Evolutionary conservation across 2,329 filamentous ascomycete genomes (phyloP), one percentile per base, ranked within the genome.

Genomic region (Penicillium sclerotiorum): DNA sequence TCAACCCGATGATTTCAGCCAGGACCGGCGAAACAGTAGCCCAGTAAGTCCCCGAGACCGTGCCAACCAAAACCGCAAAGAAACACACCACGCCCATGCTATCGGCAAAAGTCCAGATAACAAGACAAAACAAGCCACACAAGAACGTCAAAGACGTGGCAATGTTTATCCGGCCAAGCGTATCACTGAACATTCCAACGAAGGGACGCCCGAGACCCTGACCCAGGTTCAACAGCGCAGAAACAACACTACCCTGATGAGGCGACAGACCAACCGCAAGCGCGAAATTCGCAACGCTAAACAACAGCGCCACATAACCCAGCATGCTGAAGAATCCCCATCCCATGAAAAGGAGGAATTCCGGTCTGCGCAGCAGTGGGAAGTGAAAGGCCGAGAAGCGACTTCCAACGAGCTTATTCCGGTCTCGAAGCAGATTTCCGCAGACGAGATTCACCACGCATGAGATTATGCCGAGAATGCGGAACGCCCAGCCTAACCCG

Each of bases 241-340:
- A 79, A n/a, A 86, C 75, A 32, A 84, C 73, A 12, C 80, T 79
- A 0, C 81, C 84, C 62, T 88, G 83, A n/a, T 78, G 71, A 2
- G 81, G 70, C 0, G 74, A 75, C 4, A 88, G 74, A 0, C 84
- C 84, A 28, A 87, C 77, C 0, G 77, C 77, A 6, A 77, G 71
- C 1, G 83, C 82, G 60, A 85, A 88, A 50, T 80, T 83, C 1
- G 85, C 80, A 8, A 88, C 66, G 2, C 79, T 83, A 68, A 86
- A 88, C 2, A 87, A 73, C 2, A 88, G 67, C 0, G 84, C 80
- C 17, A 86, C 80, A 56, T 88, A 88, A 5, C 82, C 85, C 5
- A 88, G 70, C 77, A 86, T 83, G 43, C 77, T 83, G 53, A 86
- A 74, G 50, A 82, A 76, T 1, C 81, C 83, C 71, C 81, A 88